Percentiles rank a stretch among this genome's conserved stretches.
Evolutionary conservation across 108 stramenopile genomes (phyloP).

Genomic region (Nitzschia sp.): DNA sequence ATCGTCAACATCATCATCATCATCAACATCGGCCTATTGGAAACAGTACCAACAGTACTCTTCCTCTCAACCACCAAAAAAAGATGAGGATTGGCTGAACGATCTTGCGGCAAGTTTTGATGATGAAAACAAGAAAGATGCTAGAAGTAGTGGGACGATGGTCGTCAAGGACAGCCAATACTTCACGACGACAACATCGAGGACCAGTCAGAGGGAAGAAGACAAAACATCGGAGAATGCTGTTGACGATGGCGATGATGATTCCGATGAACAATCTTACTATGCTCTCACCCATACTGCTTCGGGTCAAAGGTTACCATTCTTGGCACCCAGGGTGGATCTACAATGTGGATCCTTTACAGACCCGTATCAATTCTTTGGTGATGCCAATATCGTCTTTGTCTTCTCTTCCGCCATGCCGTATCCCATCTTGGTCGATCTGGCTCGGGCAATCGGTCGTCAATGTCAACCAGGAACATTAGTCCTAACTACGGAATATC

Average conservation of each 20-base stretch:
- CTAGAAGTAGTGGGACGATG: background rate
- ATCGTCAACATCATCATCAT: background rate
- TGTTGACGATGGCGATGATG: background rate
- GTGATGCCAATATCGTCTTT: conserved; percentile 76
- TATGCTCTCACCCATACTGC: background rate
- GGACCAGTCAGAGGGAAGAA: background rate
- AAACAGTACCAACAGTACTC: conserved; percentile 8
- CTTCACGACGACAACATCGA: no score
- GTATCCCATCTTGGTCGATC: conserved; percentile 32
- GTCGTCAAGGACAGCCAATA: background rate
- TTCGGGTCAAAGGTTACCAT: conserved; percentile 12
- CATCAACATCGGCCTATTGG: background rate
- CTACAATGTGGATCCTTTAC: conserved; percentile 73
- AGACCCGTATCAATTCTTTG: conserved; percentile 69
- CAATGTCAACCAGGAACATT: conserved; percentile 77
- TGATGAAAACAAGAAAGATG: no score
- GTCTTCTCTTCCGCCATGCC: conserved; percentile 73
- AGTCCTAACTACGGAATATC: conserved; percentile 79
- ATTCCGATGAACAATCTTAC: background rate
- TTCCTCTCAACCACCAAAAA: background rate
- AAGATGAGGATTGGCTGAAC: background rate
- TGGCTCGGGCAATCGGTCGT: conserved; percentile 64
- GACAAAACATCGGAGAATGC: background rate
- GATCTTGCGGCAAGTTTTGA: background rate
- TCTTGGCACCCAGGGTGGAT: conserved; percentile 62